Percentiles rank a stretch among this genome's conserved stretches.
Evolutionary conservation across 352 stramenopile genomes (phyloP).

Genomic region (Elongisporangium undulatum): DNA sequence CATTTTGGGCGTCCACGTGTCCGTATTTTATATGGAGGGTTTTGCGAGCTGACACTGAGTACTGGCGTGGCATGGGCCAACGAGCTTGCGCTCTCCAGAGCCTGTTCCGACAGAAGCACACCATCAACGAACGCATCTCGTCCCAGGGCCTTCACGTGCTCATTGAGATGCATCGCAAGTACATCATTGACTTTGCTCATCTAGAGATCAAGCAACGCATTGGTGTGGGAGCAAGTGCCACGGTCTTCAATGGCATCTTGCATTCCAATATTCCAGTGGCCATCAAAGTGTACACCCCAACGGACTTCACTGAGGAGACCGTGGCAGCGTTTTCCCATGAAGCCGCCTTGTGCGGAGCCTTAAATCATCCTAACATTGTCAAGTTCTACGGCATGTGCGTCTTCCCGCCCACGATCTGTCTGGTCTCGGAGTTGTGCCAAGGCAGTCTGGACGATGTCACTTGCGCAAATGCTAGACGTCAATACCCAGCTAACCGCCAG

Average conservation of each 20-base stretch:
- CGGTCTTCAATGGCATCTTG: constrained; percentile 47
- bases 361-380: constrained; percentile 56
- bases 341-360: constrained; percentile 29
- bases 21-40: constrained; percentile 46
- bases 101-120: constrained; percentile 6
- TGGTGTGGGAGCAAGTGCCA: constrained; percentile 34
- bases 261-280: constrained; percentile 26
- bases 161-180: constrained; percentile 67
- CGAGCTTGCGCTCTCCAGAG: constrained; percentile 28
- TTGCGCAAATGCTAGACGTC: constrained; percentile 27
- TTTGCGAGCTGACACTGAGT: constrained; percentile 44
- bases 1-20: constrained; percentile 21
- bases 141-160: constrained; percentile 41
- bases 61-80: constrained; percentile 38
- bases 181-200: constrained; percentile 67
- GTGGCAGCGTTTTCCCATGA: constrained; percentile 55
- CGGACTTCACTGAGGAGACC: constrained; percentile 42
- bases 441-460: constrained; percentile 46
- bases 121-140: constrained; percentile 34
- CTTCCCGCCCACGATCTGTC: constrained; percentile 60
- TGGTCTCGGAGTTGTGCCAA: constrained; percentile 73
- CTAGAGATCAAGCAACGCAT: constrained; percentile 44
- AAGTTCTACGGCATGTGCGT: constrained; percentile 61
- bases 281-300: constrained; percentile 59
- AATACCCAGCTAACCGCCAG: constrained; percentile 35